Percentiles rank a stretch among this genome's conserved stretches.
Evolutionary conservation across 352 stramenopile genomes (phyloP).

Genomic region (Globisporangium viniferum): DNA sequence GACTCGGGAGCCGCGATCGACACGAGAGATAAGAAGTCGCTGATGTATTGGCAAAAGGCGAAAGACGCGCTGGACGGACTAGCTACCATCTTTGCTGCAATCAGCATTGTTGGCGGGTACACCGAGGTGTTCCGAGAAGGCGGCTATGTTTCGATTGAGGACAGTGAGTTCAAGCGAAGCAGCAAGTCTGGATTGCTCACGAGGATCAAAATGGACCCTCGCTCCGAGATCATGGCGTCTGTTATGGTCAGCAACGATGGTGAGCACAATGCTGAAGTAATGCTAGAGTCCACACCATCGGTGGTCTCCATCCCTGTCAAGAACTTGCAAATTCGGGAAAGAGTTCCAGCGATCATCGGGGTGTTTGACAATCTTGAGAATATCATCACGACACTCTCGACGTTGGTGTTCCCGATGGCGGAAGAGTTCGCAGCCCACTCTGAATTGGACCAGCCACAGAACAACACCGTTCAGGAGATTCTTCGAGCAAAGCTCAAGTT

Average conservation of each 20-base stretch:
- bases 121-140: slow-evolving; percentile 71
- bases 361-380: slow-evolving; percentile 77
- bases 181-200: slow-evolving; percentile 26
- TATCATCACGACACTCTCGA: slow-evolving; percentile 50
- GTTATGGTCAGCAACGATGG: slow-evolving; percentile 13
- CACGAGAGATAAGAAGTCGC: slow-evolving; percentile 60
- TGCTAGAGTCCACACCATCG: slow-evolving; percentile 2
- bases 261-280: neutral
- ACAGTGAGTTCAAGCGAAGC: slow-evolving; percentile 29
- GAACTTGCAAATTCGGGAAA: slow-evolving; percentile 59
- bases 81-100: slow-evolving; percentile 52
- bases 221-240: slow-evolving; percentile 34
- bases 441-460: slow-evolving; percentile 62
- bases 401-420: slow-evolving; percentile 36
- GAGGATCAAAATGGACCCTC: slow-evolving; percentile 38
- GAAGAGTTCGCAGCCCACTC: slow-evolving; percentile 30
- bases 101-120: slow-evolving; percentile 72
- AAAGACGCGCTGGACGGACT: slow-evolving; percentile 66
- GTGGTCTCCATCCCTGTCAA: slow-evolving; percentile 39
- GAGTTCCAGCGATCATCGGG: slow-evolving; percentile 63
- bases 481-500: slow-evolving; percentile 53
- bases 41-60: slow-evolving; percentile 71
- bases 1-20: slow-evolving; percentile 20
- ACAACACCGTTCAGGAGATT: slow-evolving; percentile 58
- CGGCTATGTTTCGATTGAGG: slow-evolving; percentile 49